Evolutionary conservation across 345 rosid species (phyloP), one percentile per base, ranked within the genome.

Genomic region (Mallotus nudiflorus): DNA sequence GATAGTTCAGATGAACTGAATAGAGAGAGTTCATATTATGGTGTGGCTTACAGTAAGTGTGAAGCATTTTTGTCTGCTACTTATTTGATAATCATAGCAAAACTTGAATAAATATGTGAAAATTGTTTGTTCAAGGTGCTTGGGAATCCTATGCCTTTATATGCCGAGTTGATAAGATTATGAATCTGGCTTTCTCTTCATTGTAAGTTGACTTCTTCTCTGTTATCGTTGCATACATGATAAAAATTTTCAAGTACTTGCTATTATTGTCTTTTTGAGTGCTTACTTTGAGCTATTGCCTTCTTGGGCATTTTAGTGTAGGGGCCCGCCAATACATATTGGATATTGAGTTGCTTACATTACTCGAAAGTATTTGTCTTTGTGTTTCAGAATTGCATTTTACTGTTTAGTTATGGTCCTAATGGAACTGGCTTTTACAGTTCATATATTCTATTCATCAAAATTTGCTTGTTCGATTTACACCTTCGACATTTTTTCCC

Each of bases 121-220:
- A 66, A 73, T 35, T 76, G 82, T 71, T 68, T 60, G 81, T 66
- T 67, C 77, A 82, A 82, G 68, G 70, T 78, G 72, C 44, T 57
- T 49, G 73, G 80, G 88, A 66, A 87, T 87, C 88, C 83, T 64
- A 81, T 81, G 88, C 80, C 72, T 63, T 77, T 55, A 51, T 42
- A 56, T 55, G 66, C 51, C 28, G 22, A 64, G 27, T 66, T 25
- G 63, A 52, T 24, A 66, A 70, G 82, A 73, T 75, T 42, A 70
- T 66, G 75, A 75, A 72, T 79, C 72, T 61, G 66, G 64, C 73
- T 77, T 79, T n/a, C 77, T 77, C 72, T 63, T 82, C 83, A 84
- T 84, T 78, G 62, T 67, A 78, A 28, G 61, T 84, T 81, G 90
- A 86, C 85, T 84, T 86, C 88, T 76, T 77, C 55, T 19, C 27